Conservation (phyloP, 768 basidiomycete species). For the Lentinus tigrinus region DNA sequence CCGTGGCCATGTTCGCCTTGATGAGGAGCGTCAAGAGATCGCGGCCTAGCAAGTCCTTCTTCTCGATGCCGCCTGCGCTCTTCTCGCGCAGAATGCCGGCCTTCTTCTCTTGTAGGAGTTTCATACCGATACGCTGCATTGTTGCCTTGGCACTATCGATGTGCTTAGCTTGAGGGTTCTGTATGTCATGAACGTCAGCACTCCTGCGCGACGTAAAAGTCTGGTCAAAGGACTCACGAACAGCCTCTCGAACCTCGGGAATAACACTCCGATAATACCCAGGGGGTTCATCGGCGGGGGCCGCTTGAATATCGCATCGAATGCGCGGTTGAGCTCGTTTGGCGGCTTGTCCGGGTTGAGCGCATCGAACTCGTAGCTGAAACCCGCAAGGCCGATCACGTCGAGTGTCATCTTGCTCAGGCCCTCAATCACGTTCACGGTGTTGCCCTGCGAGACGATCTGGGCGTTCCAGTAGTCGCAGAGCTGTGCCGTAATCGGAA, state of each 20-base stretch:
- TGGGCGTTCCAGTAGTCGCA: slow-evolving; percentile 18
- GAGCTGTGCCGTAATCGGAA: slow-evolving; percentile 12
- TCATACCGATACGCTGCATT: slow-evolving; percentile 28
- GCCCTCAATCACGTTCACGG: slow-evolving; percentile 32
- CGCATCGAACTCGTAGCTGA: slow-evolving; percentile 34
- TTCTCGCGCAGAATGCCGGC: background rate
- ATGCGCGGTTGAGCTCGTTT: slow-evolving; percentile 33
- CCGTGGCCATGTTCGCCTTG: slow-evolving; percentile 62
- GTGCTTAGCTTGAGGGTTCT: background rate
- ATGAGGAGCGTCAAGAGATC: slow-evolving; percentile 63
- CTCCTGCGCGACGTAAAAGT: no score
- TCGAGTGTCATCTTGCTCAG: slow-evolving; percentile 38
- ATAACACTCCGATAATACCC: background rate
- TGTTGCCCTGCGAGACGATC: slow-evolving; percentile 30
- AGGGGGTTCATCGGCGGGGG: background rate
- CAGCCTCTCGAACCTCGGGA: slow-evolving; percentile 25
- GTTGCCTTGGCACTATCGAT: slow-evolving; percentile 7
- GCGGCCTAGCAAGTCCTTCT: slow-evolving; percentile 35
- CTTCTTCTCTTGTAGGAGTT: slow-evolving; percentile 28
- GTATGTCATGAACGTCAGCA: background rate
- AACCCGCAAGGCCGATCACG: slow-evolving; percentile 42
- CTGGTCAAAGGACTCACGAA: background rate
- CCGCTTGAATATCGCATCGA: slow-evolving; percentile 22
- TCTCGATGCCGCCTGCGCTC: slow-evolving; percentile 30
- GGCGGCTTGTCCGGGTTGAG: slow-evolving; percentile 23